phyloP scores from a whole-genome alignment of 495 filamentous ascomycete species.

The Neurospora sp. region DNA sequence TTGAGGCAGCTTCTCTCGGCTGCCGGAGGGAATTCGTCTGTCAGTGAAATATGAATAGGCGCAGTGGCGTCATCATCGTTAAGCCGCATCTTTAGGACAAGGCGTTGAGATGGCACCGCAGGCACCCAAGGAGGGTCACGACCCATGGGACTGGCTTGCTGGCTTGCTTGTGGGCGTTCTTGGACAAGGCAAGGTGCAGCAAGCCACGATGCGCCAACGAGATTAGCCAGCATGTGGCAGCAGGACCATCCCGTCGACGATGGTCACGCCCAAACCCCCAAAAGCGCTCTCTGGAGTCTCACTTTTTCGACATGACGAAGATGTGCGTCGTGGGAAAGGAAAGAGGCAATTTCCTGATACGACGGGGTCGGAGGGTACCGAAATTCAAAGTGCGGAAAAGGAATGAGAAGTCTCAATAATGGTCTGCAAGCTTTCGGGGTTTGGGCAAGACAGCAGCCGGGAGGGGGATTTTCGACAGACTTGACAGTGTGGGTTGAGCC shows the following conservation, averaged over 20 bases:
- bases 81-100: neutral
- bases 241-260: conserved; percentile 5
- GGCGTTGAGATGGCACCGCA: neutral
- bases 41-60: neutral
- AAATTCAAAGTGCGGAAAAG: conserved; percentile 14
- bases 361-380: conserved; percentile 21
- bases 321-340: neutral
- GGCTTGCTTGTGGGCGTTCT: neutral
- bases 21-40: neutral
- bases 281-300: neutral
- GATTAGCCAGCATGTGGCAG: conserved; percentile 3
- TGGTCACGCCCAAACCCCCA: neutral
- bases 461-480: neutral
- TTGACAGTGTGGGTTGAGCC: neutral
- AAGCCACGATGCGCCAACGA: conserved; percentile 1
- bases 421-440: conserved; percentile 22
- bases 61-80: neutral
- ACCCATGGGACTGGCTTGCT: neutral
- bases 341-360: conserved; percentile 11
- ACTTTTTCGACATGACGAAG: neutral
- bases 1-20: neutral
- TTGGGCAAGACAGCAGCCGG: conserved; percentile 1
- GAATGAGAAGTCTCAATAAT: conserved; percentile 21
- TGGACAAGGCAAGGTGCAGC: neutral
- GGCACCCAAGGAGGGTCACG: neutral